Base-by-base conservation (phyloP, 768 basidiomycete species). In the Lactarius evosmus region DNA sequence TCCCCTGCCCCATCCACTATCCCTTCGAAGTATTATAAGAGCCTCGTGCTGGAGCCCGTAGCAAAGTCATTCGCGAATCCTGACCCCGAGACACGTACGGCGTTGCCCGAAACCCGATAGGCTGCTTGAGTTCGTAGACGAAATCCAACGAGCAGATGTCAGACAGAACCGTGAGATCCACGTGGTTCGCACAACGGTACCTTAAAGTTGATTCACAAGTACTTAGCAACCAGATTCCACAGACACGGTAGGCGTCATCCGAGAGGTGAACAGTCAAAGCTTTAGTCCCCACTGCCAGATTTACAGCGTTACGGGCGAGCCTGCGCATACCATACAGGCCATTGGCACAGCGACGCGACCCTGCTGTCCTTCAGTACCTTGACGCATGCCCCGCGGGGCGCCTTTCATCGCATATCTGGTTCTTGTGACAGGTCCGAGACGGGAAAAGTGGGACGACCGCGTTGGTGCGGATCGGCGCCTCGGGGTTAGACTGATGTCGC, bases 11-110 rank as follows among this genome's bases (percentile, higher is more conserved):
- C 86, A 0, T 76, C 82, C 1, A 89, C 96, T 60, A 77, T 98
- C 14, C 94, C 95, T 78, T 98, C 3, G 87, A 95, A 9, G 76
- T 98, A 94, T 53, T 95, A 95, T 70, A 71, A 79, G 2, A 80
- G 80, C 41, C 71, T 83, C 4, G 84, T 98, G 19, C 74, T 95
- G 2, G 82, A 82, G 7, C 93, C 96, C 0, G 79, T 99, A 2
- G 81, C 93, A 46, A 92, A 88, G 73, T 79, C 98, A 38, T 98
- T 82, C 69, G 83, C 88, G 1, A 95, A 88, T 68, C 91, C 95
- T 0, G 97, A 99, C 74, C 84, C 96, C 49, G 95, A 93, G 1
- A 93, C 87, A 25, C 83, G 97, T 33, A 96, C 98, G 89, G 95
- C 94, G 5, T 76, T 99, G 55, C 80, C 98, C 17, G 95, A 98